A percentile compares a stretch with the other conserved stretches of the same genome.
These are phyloP conservation scores for Leccinum subtestaceum DNA, from an alignment of 768 basidiomycete genomes.

Conservation along the genomic window DNA sequence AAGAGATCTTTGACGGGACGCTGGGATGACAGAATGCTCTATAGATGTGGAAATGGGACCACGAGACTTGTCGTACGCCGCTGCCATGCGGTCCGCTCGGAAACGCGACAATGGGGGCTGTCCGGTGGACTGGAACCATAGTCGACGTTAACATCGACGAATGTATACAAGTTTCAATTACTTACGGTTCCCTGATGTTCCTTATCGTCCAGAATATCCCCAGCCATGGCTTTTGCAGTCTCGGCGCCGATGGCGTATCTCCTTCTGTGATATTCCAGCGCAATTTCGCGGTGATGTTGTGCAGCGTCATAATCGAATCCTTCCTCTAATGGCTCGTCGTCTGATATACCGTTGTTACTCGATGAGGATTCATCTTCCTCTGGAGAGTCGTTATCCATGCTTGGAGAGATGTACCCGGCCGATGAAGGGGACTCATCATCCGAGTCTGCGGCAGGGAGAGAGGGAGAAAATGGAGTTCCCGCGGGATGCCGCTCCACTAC, in stretches of 20 bases:
- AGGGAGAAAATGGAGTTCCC: slow-evolving; percentile 16
- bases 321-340: slow-evolving; percentile 45
- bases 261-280: too few species aligned
- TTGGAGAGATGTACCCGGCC: slow-evolving; percentile 32
- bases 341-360: slow-evolving; percentile 27
- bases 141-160: slow-evolving; percentile 1
- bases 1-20: slow-evolving; percentile 44
- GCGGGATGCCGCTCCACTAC: slow-evolving; percentile 65
- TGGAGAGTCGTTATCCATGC: slow-evolving; percentile 27
- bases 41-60: slow-evolving; percentile 38
- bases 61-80: slow-evolving; percentile 45
- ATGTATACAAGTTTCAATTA: slow-evolving; percentile 3
- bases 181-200: slow-evolving; percentile 36
- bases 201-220: too few species aligned
- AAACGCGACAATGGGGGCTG: slow-evolving; percentile 63
- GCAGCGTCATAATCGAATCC: slow-evolving; percentile 18
- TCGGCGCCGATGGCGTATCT: too few species aligned
- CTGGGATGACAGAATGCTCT: slow-evolving; percentile 42
- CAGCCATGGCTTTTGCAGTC: too few species aligned
- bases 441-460: slow-evolving; percentile 44
- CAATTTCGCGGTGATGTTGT: too few species aligned
- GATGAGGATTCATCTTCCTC: slow-evolving; percentile 18
- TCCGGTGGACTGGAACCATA: slow-evolving; percentile 33
- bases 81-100: slow-evolving; percentile 54
- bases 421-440: slow-evolving; percentile 63